Conservation (phyloP, 2,329 filamentous ascomycete genomes). For the Trematosphaeria pertusa region DNA sequence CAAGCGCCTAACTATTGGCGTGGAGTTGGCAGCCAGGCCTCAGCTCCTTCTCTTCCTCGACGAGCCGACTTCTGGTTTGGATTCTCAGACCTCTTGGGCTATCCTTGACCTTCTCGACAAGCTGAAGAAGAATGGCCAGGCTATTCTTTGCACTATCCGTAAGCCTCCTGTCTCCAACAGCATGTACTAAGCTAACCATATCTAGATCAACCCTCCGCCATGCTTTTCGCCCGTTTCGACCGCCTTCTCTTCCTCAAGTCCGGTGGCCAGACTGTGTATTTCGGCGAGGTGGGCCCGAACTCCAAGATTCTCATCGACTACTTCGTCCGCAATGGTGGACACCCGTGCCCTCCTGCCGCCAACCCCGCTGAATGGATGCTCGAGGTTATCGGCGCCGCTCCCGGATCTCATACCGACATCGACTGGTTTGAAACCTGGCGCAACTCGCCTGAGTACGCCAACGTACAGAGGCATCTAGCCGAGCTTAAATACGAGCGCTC, state of each 20-base stretch:
- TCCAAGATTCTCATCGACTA: slow-evolving; percentile 73
- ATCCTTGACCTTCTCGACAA: slow-evolving; percentile 89
- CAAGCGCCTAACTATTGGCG: slow-evolving; percentile 87
- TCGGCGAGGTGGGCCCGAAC: slow-evolving; percentile 77
- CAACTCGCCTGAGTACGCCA: slow-evolving; percentile 54
- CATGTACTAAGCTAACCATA: not conserved
- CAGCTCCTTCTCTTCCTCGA: slow-evolving; percentile 90
- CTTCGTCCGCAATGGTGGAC: slow-evolving; percentile 76
- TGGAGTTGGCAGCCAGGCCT: slow-evolving; percentile 94
- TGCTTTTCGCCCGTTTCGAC: slow-evolving; percentile 92
- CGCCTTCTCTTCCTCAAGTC: slow-evolving; percentile 78
- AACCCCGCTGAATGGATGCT: slow-evolving; percentile 88
- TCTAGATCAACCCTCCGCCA: slow-evolving; percentile 83
- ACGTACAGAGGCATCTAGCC: slow-evolving; percentile 55
- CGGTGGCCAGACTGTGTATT: slow-evolving; percentile 81
- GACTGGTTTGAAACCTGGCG: slow-evolving; percentile 61
- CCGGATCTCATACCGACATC: slow-evolving; percentile 56
- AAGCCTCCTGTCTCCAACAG: not conserved
- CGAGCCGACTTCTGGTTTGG: slow-evolving; percentile 92
- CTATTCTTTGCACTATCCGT: slow-evolving; percentile 92
- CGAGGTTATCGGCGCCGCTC: slow-evolving; percentile 62
- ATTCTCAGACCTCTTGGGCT: slow-evolving; percentile 92
- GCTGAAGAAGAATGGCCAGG: slow-evolving; percentile 79
- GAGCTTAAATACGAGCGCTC: slow-evolving; percentile 52
- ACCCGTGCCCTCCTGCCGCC: slow-evolving; percentile 68